A percentile compares a stretch with the other conserved stretches of the same genome.
phyloP scores from a whole-genome alignment of 2,329 filamentous ascomycete species.

The Thielaviopsis cerberus region DNA sequence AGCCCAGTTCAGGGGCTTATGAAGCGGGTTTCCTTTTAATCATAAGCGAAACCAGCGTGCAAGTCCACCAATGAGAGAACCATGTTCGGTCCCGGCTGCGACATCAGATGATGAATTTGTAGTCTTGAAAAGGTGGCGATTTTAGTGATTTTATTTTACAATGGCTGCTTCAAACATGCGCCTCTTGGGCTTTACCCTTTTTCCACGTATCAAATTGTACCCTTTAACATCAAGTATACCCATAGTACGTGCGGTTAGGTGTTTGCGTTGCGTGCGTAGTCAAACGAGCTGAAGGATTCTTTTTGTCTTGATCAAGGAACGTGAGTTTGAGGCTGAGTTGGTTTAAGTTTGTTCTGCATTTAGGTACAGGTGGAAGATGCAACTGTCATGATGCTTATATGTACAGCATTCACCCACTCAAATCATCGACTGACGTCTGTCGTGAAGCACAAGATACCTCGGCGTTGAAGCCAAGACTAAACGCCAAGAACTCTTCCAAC shows the following conservation, averaged over 20 bases:
- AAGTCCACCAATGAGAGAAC: neutral
- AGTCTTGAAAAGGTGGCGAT: neutral
- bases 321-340: neutral
- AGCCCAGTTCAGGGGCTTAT: neutral
- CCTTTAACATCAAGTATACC: no score
- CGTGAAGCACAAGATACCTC: no score
- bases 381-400: neutral
- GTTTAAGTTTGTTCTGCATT: neutral
- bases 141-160: no score
- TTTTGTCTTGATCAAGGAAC: neutral
- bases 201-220: no score
- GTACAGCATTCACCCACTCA: neutral
- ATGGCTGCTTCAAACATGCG: neutral
- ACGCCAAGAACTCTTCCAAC: neutral
- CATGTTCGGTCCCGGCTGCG: neutral
- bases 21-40: neutral
- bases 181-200: no score
- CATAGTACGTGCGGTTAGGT: no score
- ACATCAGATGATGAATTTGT: neutral
- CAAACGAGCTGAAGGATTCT: neutral
- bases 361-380: neutral
- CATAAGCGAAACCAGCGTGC: neutral
- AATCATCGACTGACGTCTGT: neutral
- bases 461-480: neutral
- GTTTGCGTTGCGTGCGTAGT: neutral